Base-by-base conservation (phyloP, 2,329 filamentous ascomycete genomes). In the Beauveria sp. region DNA sequence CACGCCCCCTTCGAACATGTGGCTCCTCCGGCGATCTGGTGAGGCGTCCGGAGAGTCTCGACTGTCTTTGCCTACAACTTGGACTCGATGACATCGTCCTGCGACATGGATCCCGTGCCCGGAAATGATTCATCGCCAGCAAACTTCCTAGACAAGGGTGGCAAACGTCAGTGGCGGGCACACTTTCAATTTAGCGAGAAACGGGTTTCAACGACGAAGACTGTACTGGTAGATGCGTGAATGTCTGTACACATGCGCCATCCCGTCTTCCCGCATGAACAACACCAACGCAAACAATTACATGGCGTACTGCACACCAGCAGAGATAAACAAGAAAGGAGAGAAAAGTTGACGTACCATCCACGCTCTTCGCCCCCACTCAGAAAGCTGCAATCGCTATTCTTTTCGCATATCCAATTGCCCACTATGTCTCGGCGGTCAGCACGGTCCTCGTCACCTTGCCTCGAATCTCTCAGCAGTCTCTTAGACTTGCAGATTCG, bases 361-460 rank as follows among this genome's bases (percentile, higher is more conserved):
- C 92, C 92, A 77, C 92, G 82, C 75, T 97, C 93, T 68, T 89
- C 88, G 8, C 93, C 93, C 59, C 83, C 82, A 59, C 80, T 84
- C 66, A 97, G 77, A 74, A 93, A 96, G 63, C 83, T 87, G 69
- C 92, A 96, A 72, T 96, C 91, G 18, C 91, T 91, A 75, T 96
- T 93, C 58, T 84, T 71, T 63, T 85, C 82, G 70, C 91, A 92
- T 46, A 84, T 80, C 93, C 93, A 99, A 30, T 88, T 88, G 43
- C 91, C 91, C 28, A 81, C 79, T 37, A 62, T 63, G 61, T 48
- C 46, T 55, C 24, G 26, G 22, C 16, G n/a, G 55, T 59, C 40
- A 59, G 55, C 83, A 63, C 73, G 75, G 50, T 59, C 47, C 24
- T 52, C n/a, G 4, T 46, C 55, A 57, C 30, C 20, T 41, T n/a